Evolutionary conservation across 164 flowering plant genomes (phyloP).

Genomic region (Buxus sempervirens): DNA sequence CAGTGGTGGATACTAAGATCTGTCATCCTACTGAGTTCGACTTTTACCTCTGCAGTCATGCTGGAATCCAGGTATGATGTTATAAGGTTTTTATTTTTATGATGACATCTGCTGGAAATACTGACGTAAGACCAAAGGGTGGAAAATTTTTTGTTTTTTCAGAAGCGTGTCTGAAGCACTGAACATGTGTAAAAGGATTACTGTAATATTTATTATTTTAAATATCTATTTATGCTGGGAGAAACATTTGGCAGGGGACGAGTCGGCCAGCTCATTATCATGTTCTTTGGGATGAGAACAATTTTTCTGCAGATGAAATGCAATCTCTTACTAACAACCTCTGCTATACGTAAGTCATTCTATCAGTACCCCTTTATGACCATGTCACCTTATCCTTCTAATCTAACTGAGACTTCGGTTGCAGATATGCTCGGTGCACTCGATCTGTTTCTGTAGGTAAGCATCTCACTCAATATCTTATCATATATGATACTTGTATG

Average conservation of each 20-base stretch:
- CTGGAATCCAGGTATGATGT: constrained; percentile 51
- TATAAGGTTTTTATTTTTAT: background rate
- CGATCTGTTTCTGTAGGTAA: constrained; percentile 47
- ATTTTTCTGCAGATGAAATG: constrained; percentile 65
- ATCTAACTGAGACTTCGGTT: background rate
- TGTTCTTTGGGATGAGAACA: constrained; percentile 77
- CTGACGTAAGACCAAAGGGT: background rate
- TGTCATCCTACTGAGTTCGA: constrained; percentile 71
- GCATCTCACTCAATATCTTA: background rate
- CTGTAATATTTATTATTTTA: too few species aligned
- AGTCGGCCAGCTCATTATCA: constrained; percentile 82
- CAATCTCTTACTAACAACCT: constrained; percentile 68
- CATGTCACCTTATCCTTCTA: background rate
- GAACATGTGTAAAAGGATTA: background rate
- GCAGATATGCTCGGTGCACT: constrained; percentile 50
- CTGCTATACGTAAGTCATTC: constrained; percentile 55
- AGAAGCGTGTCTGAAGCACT: background rate
- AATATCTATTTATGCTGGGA: background rate
- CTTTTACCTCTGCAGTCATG: constrained; percentile 64
- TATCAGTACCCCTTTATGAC: background rate
- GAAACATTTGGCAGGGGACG: constrained; percentile 50
- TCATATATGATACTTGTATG: background rate
- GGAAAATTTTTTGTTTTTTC: background rate
- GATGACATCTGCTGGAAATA: too few species aligned
- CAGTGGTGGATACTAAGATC: constrained; percentile 62